Evolutionary conservation across 768 basidiomycete species (phyloP).

Genomic region (Auriculariales sp.): DNA sequence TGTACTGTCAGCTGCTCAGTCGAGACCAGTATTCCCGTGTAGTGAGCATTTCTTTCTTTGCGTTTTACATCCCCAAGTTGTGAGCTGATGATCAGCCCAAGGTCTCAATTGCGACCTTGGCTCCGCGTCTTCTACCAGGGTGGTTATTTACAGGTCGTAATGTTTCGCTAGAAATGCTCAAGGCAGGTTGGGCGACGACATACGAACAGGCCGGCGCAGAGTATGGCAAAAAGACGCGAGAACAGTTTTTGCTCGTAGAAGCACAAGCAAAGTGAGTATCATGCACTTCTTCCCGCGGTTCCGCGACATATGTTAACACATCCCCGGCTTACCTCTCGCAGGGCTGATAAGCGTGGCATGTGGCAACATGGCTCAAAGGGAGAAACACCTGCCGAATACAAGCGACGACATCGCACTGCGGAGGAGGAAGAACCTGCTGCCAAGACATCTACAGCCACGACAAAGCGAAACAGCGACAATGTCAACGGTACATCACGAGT

Average conservation of each 20-base stretch:
- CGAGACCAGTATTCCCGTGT: constrained; percentile 78
- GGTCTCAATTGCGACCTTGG: constrained; percentile 51
- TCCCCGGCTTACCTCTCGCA: constrained; percentile 15
- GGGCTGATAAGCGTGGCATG: constrained; percentile 53
- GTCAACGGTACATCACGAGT: too few species aligned
- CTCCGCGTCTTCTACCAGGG: constrained; percentile 40
- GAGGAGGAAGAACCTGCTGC: neutral
- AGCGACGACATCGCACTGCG: constrained; percentile 38
- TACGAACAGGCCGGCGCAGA: constrained; percentile 72
- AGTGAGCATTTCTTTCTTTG: constrained; percentile 28
- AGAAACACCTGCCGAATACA: constrained; percentile 72
- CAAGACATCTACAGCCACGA: neutral
- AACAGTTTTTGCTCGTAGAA: constrained; percentile 46
- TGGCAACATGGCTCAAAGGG: constrained; percentile 41
- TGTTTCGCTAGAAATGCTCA: constrained; percentile 61
- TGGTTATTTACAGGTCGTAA: constrained; percentile 30
- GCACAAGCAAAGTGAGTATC: constrained; percentile 46
- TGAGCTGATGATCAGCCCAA: constrained; percentile 14
- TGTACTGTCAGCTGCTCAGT: constrained; percentile 58
- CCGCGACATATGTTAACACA: neutral
- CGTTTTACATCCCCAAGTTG: neutral
- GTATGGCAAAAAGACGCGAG: constrained; percentile 57
- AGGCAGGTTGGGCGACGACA: constrained; percentile 57
- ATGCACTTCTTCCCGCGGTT: neutral
- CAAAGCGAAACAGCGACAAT: neutral